Percentiles rank a stretch among this genome's conserved stretches.
Evolutionary conservation across 345 rosid genomes (phyloP).

Genomic region (Syzygium jambos): DNA sequence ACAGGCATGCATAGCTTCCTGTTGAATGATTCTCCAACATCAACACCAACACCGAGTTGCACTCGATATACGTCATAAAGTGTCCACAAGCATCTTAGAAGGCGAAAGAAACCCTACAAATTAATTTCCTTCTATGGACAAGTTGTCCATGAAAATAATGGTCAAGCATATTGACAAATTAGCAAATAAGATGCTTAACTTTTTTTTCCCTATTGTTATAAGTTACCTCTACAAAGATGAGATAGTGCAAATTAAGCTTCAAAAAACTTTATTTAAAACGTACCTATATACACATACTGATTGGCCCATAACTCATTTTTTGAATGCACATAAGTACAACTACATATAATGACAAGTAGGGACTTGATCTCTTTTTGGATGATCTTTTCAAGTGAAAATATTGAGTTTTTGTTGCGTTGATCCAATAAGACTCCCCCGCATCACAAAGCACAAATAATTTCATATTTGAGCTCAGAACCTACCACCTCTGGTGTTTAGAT

Average conservation of each 20-base stretch:
- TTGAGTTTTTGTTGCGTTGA: neutral
- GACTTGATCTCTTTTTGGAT: neutral
- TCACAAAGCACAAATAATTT: neutral
- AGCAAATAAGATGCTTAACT: neutral
- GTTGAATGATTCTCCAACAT: neutral
- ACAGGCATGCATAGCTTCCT: neutral
- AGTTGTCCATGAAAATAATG: too few species aligned
- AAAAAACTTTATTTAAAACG: neutral
- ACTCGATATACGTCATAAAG: neutral
- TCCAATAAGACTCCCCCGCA: neutral
- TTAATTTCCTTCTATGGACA: too few species aligned
- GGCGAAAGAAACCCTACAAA: too few species aligned
- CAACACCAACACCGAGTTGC: neutral
- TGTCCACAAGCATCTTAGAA: too few species aligned
- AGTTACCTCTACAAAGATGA: too few species aligned
- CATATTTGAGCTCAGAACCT: too few species aligned
- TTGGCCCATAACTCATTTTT: neutral
- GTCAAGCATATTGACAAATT: neutral
- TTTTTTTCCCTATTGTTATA: neutral
- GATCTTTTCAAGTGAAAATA: neutral
- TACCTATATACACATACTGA: accelerated
- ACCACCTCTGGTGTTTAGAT: neutral
- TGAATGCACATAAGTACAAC: too few species aligned
- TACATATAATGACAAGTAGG: neutral
- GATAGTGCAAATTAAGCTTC: too few species aligned